Percentiles rank a stretch among this genome's conserved stretches.
phyloP scores from a whole-genome alignment of 306 rosid genomes.

The Glycyrrhiza uralensis region DNA sequence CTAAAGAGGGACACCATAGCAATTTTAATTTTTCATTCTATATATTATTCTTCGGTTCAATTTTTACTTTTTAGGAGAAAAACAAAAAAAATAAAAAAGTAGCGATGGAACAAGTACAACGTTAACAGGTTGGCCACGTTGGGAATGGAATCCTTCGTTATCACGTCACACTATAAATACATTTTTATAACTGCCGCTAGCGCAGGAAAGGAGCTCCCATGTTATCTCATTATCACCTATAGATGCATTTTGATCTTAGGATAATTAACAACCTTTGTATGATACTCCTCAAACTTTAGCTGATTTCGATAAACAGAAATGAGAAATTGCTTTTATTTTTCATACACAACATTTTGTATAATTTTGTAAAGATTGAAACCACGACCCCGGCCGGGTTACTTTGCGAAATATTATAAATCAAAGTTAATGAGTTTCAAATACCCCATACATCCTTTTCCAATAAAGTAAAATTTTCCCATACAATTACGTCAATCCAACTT shows the following conservation, averaged over 20 bases:
- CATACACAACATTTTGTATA: no score
- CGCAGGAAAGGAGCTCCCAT: background rate
- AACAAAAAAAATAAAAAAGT: no score
- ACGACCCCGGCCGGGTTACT: no score
- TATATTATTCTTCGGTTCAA: no score
- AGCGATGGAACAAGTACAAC: background rate
- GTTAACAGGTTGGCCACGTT: slow-evolving; percentile 36
- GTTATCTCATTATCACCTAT: background rate
- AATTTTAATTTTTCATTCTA: background rate
- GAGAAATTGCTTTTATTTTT: no score
- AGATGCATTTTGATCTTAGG: background rate
- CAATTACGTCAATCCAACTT: background rate
- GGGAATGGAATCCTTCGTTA: slow-evolving; percentile 11
- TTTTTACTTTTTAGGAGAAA: background rate
- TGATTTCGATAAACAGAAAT: no score
- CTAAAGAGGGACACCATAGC: slow-evolving; percentile 1
- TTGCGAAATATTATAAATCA: no score
- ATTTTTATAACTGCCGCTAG: background rate
- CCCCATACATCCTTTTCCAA: background rate
- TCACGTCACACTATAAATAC: slow-evolving; percentile 3
- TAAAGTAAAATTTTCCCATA: background rate
- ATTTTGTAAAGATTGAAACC: no score
- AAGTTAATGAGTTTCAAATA: background rate
- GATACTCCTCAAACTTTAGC: no score
- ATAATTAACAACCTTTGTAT: background rate